A percentile compares a stretch with the other conserved stretches of the same genome.
phyloP scores from a whole-genome alignment of 495 filamentous ascomycete species.

The Penicillium psychrofluorescens region DNA sequence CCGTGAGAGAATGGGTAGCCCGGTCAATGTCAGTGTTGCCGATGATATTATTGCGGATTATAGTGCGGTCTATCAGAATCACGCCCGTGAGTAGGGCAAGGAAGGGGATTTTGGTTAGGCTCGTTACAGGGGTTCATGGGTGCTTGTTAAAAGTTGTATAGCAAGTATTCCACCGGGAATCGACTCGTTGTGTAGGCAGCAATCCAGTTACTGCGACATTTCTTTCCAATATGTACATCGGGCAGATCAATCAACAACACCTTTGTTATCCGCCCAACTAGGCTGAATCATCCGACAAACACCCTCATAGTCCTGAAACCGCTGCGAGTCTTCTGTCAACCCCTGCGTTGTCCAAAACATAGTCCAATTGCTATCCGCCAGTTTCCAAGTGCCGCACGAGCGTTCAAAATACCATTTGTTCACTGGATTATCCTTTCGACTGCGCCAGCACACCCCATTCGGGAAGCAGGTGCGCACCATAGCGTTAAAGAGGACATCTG shows the following conservation, averaged over 20 bases:
- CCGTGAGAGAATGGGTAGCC: no score
- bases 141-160: no score
- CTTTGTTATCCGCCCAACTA: constrained; percentile 73
- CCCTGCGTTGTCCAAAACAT: constrained; percentile 95
- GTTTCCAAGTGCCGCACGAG: constrained; percentile 71
- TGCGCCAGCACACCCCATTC: constrained; percentile 72
- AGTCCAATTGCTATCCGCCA: constrained; percentile 74
- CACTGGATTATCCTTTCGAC: constrained; percentile 72
- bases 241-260: constrained; percentile 45
- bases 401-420: constrained; percentile 97
- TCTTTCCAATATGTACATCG: constrained; percentile 1
- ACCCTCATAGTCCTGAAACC: constrained; percentile 71
- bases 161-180: no score
- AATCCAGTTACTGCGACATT: no score
- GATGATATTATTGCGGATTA: no score
- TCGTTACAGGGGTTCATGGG: no score
- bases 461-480: constrained; percentile 90
- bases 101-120: no score
- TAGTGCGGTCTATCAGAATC: no score
- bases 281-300: constrained; percentile 76
- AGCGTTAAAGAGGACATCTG: constrained; percentile 90
- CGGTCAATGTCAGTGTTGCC: no score
- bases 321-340: constrained; percentile 39
- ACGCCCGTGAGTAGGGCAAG: no score
- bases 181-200: no score